Evolutionary conservation across 2,329 filamentous ascomycete species (phyloP).

Genomic region (Pestalotiopsis sp.): DNA sequence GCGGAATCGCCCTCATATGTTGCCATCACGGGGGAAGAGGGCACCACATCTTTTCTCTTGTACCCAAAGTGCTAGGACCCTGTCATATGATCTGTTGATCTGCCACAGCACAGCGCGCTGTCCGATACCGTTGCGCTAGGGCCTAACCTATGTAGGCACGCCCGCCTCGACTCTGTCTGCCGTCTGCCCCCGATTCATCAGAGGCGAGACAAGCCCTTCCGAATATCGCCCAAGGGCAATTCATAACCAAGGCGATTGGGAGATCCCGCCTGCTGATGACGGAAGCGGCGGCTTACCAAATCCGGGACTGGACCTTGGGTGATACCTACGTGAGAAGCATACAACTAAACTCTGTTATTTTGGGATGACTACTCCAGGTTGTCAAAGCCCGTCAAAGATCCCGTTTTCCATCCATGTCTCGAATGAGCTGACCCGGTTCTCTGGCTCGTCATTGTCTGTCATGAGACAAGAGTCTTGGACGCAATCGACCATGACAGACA

Average conservation of each 20-base stretch:
- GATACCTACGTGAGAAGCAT: neutral
- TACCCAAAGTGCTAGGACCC: neutral
- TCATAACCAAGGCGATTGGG: neutral
- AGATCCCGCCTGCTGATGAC: neutral
- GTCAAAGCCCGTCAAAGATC: neutral
- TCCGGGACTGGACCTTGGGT: neutral
- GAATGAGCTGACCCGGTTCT: neutral
- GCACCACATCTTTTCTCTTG: neutral
- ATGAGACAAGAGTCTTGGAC: neutral
- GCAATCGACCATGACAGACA: too few relatives aligned
- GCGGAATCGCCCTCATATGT: neutral
- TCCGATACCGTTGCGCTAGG: conserved; percentile 10
- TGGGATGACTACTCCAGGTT: neutral
- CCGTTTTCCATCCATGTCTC: neutral
- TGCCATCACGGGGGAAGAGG: neutral
- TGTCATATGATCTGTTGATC: conserved; percentile 5
- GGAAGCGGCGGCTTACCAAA: neutral
- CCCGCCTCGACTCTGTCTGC: neutral
- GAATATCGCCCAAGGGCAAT: neutral
- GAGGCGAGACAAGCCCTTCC: neutral
- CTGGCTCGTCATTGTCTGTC: neutral
- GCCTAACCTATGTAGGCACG: neutral
- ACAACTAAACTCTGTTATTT: too few relatives aligned
- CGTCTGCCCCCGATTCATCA: neutral
- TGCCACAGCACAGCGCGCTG: neutral